phyloP scores from a whole-genome alignment of 83 land plant species.

The Thuja plicata region DNA sequence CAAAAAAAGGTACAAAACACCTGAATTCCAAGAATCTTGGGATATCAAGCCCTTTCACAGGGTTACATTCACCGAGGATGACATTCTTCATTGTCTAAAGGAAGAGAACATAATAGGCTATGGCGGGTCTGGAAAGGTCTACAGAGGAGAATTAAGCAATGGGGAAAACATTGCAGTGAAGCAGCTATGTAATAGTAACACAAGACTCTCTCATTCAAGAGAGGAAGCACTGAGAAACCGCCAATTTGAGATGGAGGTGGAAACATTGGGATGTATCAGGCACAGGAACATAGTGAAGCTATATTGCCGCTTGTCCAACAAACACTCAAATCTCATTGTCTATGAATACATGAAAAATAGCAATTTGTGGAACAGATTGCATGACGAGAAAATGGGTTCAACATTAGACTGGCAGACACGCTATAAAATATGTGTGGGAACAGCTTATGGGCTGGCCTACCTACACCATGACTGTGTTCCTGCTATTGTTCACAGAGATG shows the following conservation, averaged over 20 bases:
- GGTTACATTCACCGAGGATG: constrained; percentile 40
- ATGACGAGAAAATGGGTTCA: neutral
- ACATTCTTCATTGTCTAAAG: constrained; percentile 37
- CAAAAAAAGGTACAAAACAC: neutral
- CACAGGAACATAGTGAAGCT: constrained; percentile 45
- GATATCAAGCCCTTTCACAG: constrained; percentile 43
- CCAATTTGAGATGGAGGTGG: constrained; percentile 40
- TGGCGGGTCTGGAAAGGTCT: constrained; percentile 66
- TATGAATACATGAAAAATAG: constrained; percentile 21
- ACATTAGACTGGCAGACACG: constrained; percentile 31
- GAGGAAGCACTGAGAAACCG: constrained; percentile 14
- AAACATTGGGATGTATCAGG: constrained; percentile 30
- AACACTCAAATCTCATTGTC: constrained; percentile 7
- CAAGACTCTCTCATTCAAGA: neutral
- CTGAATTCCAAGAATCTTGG: constrained; percentile 24
- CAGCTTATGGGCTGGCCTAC: constrained; percentile 43
- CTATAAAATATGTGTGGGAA: constrained; percentile 29
- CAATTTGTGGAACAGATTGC: constrained; percentile 29
- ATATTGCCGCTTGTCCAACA: constrained; percentile 35
- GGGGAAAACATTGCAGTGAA: constrained; percentile 63
- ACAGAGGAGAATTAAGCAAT: constrained; percentile 32
- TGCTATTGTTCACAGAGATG: neutral
- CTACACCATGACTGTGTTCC: constrained; percentile 63
- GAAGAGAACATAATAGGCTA: constrained; percentile 58
- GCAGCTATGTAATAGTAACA: constrained; percentile 33